phyloP scores from a whole-genome alignment of 192 early-diverging fungal species.

The Mortierella antarctica region DNA sequence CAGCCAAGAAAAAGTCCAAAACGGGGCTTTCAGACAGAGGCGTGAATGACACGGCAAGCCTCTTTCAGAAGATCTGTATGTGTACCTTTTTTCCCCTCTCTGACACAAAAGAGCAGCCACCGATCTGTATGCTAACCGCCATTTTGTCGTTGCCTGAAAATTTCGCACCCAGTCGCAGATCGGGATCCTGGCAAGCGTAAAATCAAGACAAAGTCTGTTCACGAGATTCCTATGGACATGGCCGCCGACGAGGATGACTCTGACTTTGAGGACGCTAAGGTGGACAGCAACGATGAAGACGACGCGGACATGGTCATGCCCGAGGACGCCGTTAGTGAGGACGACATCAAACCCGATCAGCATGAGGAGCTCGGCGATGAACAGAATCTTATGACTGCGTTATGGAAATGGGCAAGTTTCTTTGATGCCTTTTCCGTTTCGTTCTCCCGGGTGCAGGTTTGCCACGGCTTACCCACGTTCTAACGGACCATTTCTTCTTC shows the following conservation, averaged over 20 bases:
- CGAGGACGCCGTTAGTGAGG: slow-evolving; percentile 49
- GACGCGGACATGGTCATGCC: slow-evolving; percentile 43
- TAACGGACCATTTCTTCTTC: background rate
- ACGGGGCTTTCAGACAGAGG: slow-evolving; percentile 19
- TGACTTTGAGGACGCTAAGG: slow-evolving; percentile 51
- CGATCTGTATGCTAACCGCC: background rate
- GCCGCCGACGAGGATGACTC: slow-evolving; percentile 52
- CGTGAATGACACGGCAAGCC: slow-evolving; percentile 45
- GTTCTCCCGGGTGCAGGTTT: background rate
- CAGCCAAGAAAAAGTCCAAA: slow-evolving; percentile 41
- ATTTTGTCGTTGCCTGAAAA: background rate
- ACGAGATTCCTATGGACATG: slow-evolving; percentile 51
- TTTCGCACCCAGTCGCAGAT: slow-evolving; percentile 45
- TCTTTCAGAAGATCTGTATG: slow-evolving; percentile 55
- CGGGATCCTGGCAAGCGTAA: slow-evolving; percentile 59
- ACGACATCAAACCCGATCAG: slow-evolving; percentile 23
- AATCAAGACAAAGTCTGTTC: slow-evolving; percentile 53
- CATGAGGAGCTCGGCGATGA: slow-evolving; percentile 44
- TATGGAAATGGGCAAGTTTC: slow-evolving; percentile 54
- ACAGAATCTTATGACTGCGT: slow-evolving; percentile 44
- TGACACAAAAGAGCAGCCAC: background rate
- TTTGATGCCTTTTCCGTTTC: background rate
- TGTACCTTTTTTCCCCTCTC: background rate
- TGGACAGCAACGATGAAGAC: slow-evolving; percentile 39
- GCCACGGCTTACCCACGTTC: too few relatives aligned